Percentiles rank a stretch among this genome's conserved stretches.
These are phyloP conservation scores for Yarrowia sp. DNA, from an alignment of 805 yeast species.

Conservation along the genomic window DNA sequence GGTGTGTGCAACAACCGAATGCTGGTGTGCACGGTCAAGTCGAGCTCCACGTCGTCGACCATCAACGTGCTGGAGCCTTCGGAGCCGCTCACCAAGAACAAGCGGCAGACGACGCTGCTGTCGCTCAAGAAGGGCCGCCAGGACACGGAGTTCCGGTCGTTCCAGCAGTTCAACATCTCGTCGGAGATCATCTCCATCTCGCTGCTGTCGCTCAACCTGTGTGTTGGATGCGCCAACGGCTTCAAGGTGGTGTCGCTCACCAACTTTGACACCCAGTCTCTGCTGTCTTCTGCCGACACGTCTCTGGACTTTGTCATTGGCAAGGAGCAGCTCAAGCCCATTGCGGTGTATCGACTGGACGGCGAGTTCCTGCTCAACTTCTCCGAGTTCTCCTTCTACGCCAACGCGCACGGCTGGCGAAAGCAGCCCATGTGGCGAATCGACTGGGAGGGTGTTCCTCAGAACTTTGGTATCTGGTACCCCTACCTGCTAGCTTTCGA, in stretches of 20 bases:
- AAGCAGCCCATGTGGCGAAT: slow-evolving; percentile 90
- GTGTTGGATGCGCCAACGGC: slow-evolving; percentile 95
- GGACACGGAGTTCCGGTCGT: slow-evolving; percentile 63
- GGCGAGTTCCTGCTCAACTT: slow-evolving; percentile 85
- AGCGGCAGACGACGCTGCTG: slow-evolving; percentile 43
- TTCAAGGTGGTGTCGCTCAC: slow-evolving; percentile 90
- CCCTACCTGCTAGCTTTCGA: slow-evolving; percentile 93
- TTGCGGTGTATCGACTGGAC: slow-evolving; percentile 86
- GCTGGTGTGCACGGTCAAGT: slow-evolving; percentile 84
- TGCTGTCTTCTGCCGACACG: slow-evolving; percentile 97
- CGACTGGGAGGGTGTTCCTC: slow-evolving; percentile 96
- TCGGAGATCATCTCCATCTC: slow-evolving; percentile 92
- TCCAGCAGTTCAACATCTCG: slow-evolving; percentile 75
- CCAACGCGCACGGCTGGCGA: slow-evolving; percentile 95
- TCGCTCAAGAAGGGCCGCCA: slow-evolving; percentile 43
- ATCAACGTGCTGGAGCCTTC: slow-evolving; percentile 86
- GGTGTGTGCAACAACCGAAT: slow-evolving; percentile 90
- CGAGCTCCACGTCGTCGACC: slow-evolving; percentile 68
- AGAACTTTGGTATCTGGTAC: slow-evolving; percentile 86
- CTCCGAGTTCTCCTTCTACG: slow-evolving; percentile 90
- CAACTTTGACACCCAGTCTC: slow-evolving; percentile 79
- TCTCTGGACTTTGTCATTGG: slow-evolving; percentile 90
- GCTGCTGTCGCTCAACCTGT: slow-evolving; percentile 79
- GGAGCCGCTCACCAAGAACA: slow-evolving; percentile 52
- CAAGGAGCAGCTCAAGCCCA: slow-evolving; percentile 79